Base-by-base conservation (phyloP, 2,329 filamentous ascomycete species). In the Colletotrichum tanaceti region DNA sequence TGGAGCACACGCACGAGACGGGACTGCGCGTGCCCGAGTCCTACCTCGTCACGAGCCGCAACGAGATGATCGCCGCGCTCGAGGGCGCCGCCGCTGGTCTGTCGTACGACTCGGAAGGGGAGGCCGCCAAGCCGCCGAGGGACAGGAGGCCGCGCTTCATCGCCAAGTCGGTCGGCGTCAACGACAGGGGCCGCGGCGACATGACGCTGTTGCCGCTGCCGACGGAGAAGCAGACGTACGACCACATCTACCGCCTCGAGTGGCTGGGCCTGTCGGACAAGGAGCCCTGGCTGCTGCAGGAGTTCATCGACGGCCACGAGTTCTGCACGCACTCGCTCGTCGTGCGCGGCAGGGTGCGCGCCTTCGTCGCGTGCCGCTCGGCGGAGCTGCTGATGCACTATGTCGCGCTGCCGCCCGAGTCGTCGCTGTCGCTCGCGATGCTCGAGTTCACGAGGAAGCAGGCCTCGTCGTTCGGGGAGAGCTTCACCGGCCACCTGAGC, bases 261-360 rank as follows among this genome's bases (percentile, higher is more conserved):
- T 16, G 79, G 76, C 73, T 80, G 6, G 74, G 74, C 1, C 86
- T 91, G 49, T 87, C 86, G 2, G 77, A 81, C 14, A 75, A 83
- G 0, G 80, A 82, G 2, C 86, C 90, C 0, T 93, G 89, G 85
- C 83, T 93, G 68, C 75, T 93, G 28, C 91, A 94, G 74, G 88
- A 93, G 74, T 92, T 86, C 75, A 86, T 92, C 70, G 66, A 73
- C 0, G 82, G 84, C 0, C 81, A 83, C 0, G 91, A 93, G 75
- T 93, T 89, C 75, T 92, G 90, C 77, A 93, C 91, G 0, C 91
- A 94, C 72, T 80, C 90, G 0, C 81, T 94, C 3, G 79, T 94
- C 4, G 82, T 93, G n/a, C 79, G 82, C 0, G 91, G 91, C 1
- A 77, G 85, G 41, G 85, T 94, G 18, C 86, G 85, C 58, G 87